phyloP scores from a whole-genome alignment of 2,329 filamentous ascomycete genomes.

The Aspergillus sclerotialis region DNA sequence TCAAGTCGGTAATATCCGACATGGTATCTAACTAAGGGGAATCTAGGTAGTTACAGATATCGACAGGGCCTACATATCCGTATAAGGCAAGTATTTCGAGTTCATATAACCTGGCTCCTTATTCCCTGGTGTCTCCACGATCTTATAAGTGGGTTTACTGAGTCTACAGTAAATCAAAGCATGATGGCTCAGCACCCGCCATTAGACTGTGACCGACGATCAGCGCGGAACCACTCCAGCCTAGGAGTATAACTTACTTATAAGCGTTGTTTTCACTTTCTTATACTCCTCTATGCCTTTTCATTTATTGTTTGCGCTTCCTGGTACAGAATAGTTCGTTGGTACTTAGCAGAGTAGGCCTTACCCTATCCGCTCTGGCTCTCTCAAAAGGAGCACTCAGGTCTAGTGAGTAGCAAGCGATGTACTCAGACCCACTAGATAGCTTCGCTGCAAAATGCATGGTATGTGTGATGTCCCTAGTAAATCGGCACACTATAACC shows the following conservation, averaged over 20 bases:
- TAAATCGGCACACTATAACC: background rate
- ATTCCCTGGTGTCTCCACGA: too few relatives aligned
- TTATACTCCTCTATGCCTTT: background rate
- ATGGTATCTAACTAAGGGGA: too few relatives aligned
- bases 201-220: background rate
- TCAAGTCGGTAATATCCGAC: too few relatives aligned
- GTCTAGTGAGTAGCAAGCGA: background rate
- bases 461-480: background rate
- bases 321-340: background rate
- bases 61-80: too few relatives aligned
- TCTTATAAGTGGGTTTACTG: too few relatives aligned
- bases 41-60: too few relatives aligned
- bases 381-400: background rate
- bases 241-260: background rate
- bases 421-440: background rate
- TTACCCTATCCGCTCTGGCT: background rate
- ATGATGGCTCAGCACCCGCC: background rate
- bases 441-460: background rate
- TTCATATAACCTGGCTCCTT: too few relatives aligned
- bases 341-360: background rate
- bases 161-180: background rate
- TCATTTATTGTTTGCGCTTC: background rate
- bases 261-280: background rate
- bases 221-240: background rate
- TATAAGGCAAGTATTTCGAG: too few relatives aligned